Evolutionary conservation across 768 basidiomycete genomes (phyloP).

Genomic region (Rhizopogon vesiculosus): DNA sequence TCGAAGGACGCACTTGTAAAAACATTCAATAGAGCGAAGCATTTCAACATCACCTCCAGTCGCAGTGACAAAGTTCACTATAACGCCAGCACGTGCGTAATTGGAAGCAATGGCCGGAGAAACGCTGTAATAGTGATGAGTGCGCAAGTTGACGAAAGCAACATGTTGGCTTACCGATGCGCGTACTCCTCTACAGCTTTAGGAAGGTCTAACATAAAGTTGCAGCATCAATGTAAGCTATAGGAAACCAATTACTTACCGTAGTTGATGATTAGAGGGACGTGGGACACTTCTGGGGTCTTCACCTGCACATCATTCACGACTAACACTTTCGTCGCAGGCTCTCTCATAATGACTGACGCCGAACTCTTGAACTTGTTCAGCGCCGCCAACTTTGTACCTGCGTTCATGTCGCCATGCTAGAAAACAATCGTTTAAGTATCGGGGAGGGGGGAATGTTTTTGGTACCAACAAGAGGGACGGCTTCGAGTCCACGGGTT

Average conservation of each 20-base stretch:
- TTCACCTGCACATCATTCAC: constrained; percentile 95
- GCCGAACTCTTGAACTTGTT: constrained; percentile 71
- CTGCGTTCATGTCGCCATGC: constrained; percentile 92
- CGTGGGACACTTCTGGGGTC: constrained; percentile 81
- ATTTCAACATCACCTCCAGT: constrained; percentile 98
- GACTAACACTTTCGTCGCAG: constrained; percentile 73
- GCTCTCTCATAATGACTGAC: constrained; percentile 58
- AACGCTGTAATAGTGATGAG: constrained; percentile 45
- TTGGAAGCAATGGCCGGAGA: constrained; percentile 81
- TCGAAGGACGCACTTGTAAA: constrained; percentile 72
- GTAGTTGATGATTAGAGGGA: constrained; percentile 94
- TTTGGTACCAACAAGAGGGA: constrained; percentile 70
- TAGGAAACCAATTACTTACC: constrained; percentile 37
- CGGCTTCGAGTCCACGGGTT: constrained; percentile 79
- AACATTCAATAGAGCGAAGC: constrained; percentile 97
- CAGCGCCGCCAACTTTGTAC: constrained; percentile 74
- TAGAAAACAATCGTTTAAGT: constrained; percentile 27
- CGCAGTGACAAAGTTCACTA: constrained; percentile 96
- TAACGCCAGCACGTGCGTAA: constrained; percentile 84
- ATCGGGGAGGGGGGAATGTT: not conserved
- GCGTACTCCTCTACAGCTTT: constrained; percentile 98
- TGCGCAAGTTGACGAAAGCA: not conserved
- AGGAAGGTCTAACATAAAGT: constrained; percentile 60
- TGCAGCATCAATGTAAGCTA: not conserved
- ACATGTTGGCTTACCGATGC: constrained; percentile 59